These are phyloP conservation scores for Syzygium aromaticum DNA, from an alignment of 345 rosid genomes.

Conservation along the genomic window DNA sequence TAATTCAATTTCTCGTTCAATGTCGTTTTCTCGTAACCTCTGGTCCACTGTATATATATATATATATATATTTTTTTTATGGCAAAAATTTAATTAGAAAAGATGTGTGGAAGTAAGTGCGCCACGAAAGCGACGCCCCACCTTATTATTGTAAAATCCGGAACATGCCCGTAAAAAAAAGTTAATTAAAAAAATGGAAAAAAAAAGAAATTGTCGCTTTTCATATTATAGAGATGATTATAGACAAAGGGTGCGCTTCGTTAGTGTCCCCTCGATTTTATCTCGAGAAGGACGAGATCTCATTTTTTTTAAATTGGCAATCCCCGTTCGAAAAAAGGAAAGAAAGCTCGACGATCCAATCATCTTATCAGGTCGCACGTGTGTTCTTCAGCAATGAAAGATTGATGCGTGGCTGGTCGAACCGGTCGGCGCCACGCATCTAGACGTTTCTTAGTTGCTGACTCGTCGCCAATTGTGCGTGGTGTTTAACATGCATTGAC, in stretches of 20 bases:
- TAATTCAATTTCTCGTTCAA: background rate
- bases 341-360: background rate
- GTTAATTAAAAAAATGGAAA: background rate
- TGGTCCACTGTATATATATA: background rate
- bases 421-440: too few relatives aligned
- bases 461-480: background rate
- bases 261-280: background rate
- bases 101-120: background rate
- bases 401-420: background rate
- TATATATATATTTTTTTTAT: background rate
- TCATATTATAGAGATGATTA: background rate
- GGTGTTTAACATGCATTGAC: rapidly evolving
- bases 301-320: background rate
- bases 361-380: background rate
- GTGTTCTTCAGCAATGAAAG: background rate
- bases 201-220: background rate
- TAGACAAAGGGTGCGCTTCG: background rate
- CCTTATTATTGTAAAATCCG: background rate
- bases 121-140: background rate
- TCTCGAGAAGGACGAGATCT: background rate
- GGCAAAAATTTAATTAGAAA: background rate
- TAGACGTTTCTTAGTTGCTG: background rate
- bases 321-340: background rate
- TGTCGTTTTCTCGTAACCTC: background rate
- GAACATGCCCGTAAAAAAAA: background rate